Conservation (phyloP, 1,139 yeast species). For the Magnusiomyces paraingens region DNA sequence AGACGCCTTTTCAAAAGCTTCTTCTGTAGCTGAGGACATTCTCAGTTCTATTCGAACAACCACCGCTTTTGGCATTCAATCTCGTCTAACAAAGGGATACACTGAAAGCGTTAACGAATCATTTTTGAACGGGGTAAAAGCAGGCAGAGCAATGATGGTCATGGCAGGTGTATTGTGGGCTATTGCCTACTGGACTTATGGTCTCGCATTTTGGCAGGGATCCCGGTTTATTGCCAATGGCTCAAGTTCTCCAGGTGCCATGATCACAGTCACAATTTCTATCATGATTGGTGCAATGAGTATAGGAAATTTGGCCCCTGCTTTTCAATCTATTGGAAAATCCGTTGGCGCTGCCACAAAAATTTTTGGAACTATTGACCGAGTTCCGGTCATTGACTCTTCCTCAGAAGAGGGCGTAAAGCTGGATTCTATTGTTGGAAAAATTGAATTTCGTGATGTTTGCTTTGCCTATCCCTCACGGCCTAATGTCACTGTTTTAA, state of each 20-base stretch:
- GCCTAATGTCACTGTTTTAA: conserved; percentile 65
- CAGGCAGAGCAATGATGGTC: conserved; percentile 26
- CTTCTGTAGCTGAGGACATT: conserved; percentile 40
- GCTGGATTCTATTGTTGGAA: conserved; percentile 35
- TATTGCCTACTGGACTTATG: conserved; percentile 33
- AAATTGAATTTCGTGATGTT: conserved; percentile 58
- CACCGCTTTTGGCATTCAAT: conserved; percentile 40
- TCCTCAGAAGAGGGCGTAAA: conserved; percentile 30
- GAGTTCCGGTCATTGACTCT: conserved; percentile 36
- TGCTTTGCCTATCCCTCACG: conserved; percentile 78
- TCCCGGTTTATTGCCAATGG: conserved; percentile 35
- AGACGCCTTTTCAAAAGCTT: conserved; percentile 33
- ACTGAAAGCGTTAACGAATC: conserved; percentile 7
- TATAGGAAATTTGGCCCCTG: conserved; percentile 38
- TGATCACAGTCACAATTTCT: conserved; percentile 35
- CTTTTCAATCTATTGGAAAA: conserved; percentile 35
- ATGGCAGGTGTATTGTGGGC: conserved; percentile 37
- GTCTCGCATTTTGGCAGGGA: conserved; percentile 41
- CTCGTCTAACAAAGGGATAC: conserved; percentile 32
- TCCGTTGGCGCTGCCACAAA: conserved; percentile 38
- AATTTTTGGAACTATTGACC: conserved; percentile 39
- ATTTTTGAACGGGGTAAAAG: conserved; percentile 23
- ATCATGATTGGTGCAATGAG: conserved; percentile 40
- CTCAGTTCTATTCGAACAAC: conserved; percentile 38
- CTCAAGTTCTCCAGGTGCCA: conserved; percentile 29